These are phyloP conservation scores for Rhizopogon vesiculosus DNA, from an alignment of 768 basidiomycete species.

Conservation along the genomic window DNA sequence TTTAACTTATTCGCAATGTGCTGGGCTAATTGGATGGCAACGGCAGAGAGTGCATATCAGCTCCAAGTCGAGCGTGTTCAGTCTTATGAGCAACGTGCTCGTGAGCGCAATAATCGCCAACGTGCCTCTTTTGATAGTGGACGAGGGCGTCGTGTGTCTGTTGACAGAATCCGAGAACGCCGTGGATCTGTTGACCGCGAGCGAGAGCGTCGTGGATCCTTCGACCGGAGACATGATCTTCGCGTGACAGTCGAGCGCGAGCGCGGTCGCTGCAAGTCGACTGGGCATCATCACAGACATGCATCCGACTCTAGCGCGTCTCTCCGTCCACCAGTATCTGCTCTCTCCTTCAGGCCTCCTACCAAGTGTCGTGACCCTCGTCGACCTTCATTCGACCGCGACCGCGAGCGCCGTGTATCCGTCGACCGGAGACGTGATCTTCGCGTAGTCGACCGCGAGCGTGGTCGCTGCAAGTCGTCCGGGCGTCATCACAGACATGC, in stretches of 20 bases:
- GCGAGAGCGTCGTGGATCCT: not conserved
- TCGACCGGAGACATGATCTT: not conserved
- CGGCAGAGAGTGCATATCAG: slow-evolving; percentile 2
- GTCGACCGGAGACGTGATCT: not conserved
- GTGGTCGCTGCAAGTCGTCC: not conserved
- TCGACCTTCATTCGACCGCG: not conserved
- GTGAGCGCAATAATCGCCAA: not conserved
- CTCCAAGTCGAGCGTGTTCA: not conserved
- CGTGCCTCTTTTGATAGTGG: not conserved
- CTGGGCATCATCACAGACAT: not conserved
- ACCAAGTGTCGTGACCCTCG: not conserved
- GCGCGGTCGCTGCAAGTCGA: not conserved
- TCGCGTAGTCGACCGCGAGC: not conserved
- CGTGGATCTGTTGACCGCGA: not conserved
- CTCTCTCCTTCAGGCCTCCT: not conserved
- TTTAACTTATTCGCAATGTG: not conserved
- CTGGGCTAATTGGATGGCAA: not conserved
- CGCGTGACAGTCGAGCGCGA: not conserved
- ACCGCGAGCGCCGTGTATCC: not conserved
- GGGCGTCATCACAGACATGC: not conserved
- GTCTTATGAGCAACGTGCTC: not conserved
- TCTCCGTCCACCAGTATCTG: not conserved
- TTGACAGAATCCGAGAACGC: not conserved
- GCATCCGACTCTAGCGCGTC: not conserved
- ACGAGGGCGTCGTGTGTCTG: not conserved